These are phyloP conservation scores for Wallacemonas sp. DNA, from an alignment of 208 protist species.

Conservation along the genomic window DNA sequence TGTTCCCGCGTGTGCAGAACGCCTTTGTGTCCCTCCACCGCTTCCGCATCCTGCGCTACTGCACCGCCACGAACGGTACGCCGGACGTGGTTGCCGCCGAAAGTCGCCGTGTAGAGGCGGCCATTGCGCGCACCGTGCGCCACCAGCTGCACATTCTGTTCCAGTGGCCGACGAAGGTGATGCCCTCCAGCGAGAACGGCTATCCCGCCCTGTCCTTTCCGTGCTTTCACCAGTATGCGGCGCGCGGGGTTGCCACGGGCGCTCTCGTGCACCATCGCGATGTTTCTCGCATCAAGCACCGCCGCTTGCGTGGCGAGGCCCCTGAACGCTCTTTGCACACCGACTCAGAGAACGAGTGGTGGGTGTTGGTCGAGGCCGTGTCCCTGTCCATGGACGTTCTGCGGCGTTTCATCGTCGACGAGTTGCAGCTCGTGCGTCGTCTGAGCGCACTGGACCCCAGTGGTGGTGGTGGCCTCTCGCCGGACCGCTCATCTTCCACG, in stretches of 20 bases:
- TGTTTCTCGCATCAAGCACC: not conserved
- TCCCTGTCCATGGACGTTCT: conserved; percentile 28
- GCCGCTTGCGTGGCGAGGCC: not conserved
- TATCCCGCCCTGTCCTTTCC: conserved; percentile 5
- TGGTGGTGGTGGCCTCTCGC: conserved; percentile 4
- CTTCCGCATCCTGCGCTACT: conserved; percentile 13
- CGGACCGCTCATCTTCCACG: conserved; percentile 11
- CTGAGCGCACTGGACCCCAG: conserved; percentile 12
- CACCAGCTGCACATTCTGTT: conserved; percentile 32
- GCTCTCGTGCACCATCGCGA: conserved; percentile 2
- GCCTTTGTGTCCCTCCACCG: conserved; percentile 41
- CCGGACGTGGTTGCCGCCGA: conserved; percentile 6
- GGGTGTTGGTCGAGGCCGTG: not conserved
- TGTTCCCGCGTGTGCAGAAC: conserved; percentile 46
- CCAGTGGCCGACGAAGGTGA: conserved; percentile 13
- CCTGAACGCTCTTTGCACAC: no score
- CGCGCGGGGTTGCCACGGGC: not conserved
- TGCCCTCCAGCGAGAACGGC: not conserved
- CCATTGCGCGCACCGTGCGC: conserved; percentile 24
- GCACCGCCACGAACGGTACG: conserved; percentile 4
- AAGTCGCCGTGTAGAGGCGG: conserved; percentile 12
- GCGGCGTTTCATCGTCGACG: conserved; percentile 56
- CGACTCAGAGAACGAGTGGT: not conserved
- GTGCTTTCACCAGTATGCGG: conserved; percentile 5
- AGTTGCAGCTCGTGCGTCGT: conserved; percentile 51